Base-by-base conservation (phyloP, 78 protist genomes). In the Pigoraptor vietnamica region DNA sequence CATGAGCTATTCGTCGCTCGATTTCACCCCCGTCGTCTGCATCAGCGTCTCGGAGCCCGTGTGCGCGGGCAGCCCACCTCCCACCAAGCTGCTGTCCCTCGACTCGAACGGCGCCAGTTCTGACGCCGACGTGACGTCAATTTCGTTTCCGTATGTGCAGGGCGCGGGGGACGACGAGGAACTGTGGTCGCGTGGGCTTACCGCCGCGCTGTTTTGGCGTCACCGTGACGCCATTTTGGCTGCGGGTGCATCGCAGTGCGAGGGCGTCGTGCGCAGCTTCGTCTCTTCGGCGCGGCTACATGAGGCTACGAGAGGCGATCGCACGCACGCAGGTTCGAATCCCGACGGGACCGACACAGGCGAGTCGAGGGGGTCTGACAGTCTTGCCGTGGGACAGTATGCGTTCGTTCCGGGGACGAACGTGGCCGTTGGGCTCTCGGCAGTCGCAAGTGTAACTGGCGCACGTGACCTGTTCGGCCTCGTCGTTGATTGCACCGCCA, bases 141-240 rank as follows among this genome's bases (percentile, higher is more conserved):
- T n/a, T n/a, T n/a, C 37, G 34, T 86, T 23, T 24, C 19, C 35
- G 1, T 86, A 37, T 24, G 32, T 86, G 25, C 89, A 86, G 14
- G 89, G 89, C 2, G 89, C 89, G 1, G 89, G 34, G 29, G 89
- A 86, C 32, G 89, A 86, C 40, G 89, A 86, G 32, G 89, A 86
- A 24, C 24, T 37, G n/a, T 86, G 89, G 89, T 6, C 37, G 32
- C 32, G 1, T 10, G 39, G 87, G 24, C 87, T 83, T 10, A 34
- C 35, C 0, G 36, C 87, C 14, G 23, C 21, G 37, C 87, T 83
- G 23, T 83, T 83, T 10, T 83, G 87, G 87, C 87, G 1, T 1
- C 87, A 83, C 38, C 23, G 24, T 1, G 10, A 14, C 14, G 39
- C 1, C 39, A 23, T 83, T 23, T 32, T 83, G 34, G 35, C 14